Evolutionary conservation across 805 yeast genomes (phyloP).

Genomic region (Candida coleopterorum): DNA sequence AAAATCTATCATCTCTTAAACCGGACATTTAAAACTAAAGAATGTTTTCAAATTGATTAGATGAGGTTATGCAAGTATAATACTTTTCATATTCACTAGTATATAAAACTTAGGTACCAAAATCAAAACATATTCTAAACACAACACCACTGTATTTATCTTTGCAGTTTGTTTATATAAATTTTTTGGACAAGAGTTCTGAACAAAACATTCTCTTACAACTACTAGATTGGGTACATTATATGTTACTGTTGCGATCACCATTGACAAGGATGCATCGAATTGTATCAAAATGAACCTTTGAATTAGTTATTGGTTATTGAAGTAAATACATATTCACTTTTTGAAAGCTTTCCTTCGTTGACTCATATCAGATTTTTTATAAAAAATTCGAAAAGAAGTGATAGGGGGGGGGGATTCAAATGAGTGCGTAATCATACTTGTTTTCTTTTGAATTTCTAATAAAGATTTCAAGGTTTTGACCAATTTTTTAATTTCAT

Average conservation of each 20-base stretch:
- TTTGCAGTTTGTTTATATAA: too few species aligned
- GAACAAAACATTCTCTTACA: conserved; percentile 40
- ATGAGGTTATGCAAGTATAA: too few species aligned
- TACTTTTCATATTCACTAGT: too few species aligned
- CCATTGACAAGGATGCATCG: conserved; percentile 59
- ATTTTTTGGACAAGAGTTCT: too few species aligned
- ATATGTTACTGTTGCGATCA: conserved; percentile 48
- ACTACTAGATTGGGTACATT: conserved; percentile 63
- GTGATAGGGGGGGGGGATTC: conserved; percentile 73
- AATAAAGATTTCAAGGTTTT: conserved; percentile 68
- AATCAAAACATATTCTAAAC: too few species aligned
- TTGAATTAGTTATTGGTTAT: conserved; percentile 72
- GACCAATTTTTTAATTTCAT: conserved; percentile 52
- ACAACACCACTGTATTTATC: too few species aligned
- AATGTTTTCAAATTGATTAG: too few species aligned
- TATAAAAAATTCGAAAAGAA: conserved; percentile 56
- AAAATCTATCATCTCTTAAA: too few species aligned
- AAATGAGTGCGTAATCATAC: conserved; percentile 64
- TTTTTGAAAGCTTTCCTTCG: conserved; percentile 67
- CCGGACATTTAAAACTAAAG: too few species aligned
- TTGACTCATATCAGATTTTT: conserved; percentile 65
- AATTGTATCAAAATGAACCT: conserved; percentile 52
- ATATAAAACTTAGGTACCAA: too few species aligned
- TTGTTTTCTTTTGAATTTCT: conserved; percentile 45
- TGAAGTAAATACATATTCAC: conserved; percentile 72